Base-by-base conservation (phyloP, 495 filamentous ascomycete genomes). In the Daldinia loculata region DNA sequence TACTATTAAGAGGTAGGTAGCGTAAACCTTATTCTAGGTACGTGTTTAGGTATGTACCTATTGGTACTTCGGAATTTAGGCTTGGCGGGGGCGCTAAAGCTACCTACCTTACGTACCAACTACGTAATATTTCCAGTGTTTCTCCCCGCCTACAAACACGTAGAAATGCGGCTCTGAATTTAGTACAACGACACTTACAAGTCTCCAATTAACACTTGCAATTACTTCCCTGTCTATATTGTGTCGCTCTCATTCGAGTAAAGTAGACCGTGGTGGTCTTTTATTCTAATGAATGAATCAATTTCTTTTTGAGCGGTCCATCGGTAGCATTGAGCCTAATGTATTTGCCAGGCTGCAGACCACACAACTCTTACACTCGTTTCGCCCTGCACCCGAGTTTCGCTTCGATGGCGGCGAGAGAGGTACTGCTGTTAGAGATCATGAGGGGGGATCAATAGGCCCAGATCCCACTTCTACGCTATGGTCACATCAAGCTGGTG, bases 401-500 rank as follows among this genome's bases (percentile, higher is more conserved):
- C 85, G 84, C 38, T 95, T 95, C 79, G 84, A 89, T 74, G 88
- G 88, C 69, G 85, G 84, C 66, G 84, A 82, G 76, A 79, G 76
- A 53, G 76, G 74, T 8, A 56, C 71, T 15, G 56, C 48, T 24
- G 53, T 72, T 29, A 50, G 58, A 19, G 68, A 78, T 67, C 59
- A 67, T 57, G 56, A 61, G 22, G 43, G 50, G 30, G 51, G 70
- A 9, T 52, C 74, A 11, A 60, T 73, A 22, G 56, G 64, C 3
- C 27, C 78, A 0, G 74, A 75, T 63, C 53, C 67, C 9, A 50
- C 66, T 26, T 69, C 75, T 51, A 61, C 64, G 9, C 52, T 83
- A 29, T 85, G 84, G 75, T 91, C 93, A 0, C 92, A 96, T 80
- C 85, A 86, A 61, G 84, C 91, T 6, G 93, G 93, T 2, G 92